Evolutionary conservation across 768 basidiomycete species (phyloP).

Genomic region (Trametes gibbosa): DNA sequence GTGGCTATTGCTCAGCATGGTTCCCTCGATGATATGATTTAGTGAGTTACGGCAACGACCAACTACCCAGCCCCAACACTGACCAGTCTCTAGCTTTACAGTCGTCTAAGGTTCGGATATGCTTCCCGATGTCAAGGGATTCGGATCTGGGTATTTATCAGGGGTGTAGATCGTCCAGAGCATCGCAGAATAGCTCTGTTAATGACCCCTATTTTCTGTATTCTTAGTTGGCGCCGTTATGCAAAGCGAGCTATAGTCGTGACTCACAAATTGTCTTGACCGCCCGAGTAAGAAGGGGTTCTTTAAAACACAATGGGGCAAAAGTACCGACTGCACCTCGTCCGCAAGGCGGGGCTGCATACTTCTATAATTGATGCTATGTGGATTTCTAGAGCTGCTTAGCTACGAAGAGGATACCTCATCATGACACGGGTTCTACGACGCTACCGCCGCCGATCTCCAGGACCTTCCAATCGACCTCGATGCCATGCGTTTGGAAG

Average conservation of each 20-base stretch:
- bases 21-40: conserved; percentile 38
- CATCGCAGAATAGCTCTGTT: neutral
- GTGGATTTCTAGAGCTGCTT: neutral
- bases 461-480: conserved; percentile 90
- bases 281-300: neutral
- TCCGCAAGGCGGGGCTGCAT: neutral
- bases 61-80: neutral
- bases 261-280: neutral
- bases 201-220: conserved; percentile 3
- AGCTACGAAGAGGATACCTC: too few relatives aligned
- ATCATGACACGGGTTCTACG: conserved; percentile 16
- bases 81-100: conserved; percentile 15
- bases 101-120: conserved; percentile 9
- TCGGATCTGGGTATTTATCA: neutral
- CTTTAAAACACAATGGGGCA: neutral
- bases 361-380: neutral
- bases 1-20: conserved; percentile 45
- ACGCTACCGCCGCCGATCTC: conserved; percentile 54
- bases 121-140: too few relatives aligned
- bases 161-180: conserved; percentile 8
- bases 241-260: neutral
- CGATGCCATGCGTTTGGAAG: conserved; percentile 67
- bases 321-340: neutral
- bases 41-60: conserved; percentile 16
- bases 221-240: conserved; percentile 1